Base-by-base conservation (phyloP, 768 basidiomycete species). In the Mycena venus region DNA sequence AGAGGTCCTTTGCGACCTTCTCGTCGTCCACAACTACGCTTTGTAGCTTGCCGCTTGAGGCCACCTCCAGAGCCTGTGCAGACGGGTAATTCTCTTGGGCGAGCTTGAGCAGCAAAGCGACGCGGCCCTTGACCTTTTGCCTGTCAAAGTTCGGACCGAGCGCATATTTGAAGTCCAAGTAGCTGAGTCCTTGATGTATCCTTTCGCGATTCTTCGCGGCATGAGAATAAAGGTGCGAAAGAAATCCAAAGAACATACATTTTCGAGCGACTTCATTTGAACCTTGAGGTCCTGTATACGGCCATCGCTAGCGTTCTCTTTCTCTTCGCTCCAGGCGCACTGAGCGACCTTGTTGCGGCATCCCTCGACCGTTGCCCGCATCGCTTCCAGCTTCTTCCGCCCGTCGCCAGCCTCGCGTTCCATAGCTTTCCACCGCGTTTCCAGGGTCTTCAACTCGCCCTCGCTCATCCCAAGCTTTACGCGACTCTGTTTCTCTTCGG, bases 1-100 rank as follows among this genome's bases (percentile, higher is more conserved):
- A 85, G 29, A 99, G 88, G 32, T 94, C 92, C 78, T 94, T 95
- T 32, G 96, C 97, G 55, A 97, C 91, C 68, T 90, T 90, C 83
- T 99, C 97, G 79, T 98, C 92, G 76, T 97, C 92, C 10, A 99
- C 95, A 31, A 99, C 94, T 42, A 99, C 96, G 75, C 99, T 96
- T 84, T 94, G 98, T 11, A 99, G 87, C 76, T 94, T 94, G 0
- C 91, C 92, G 0, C 97, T 97, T 0, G 97, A 97, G 21, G 95
- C 92, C 74, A 99, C 93, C 83, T 99, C 98, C 5, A 99, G 88
- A 3, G 98, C 98, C 0, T 95, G 96, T 2, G 96, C 91, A 70
- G 94, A 94, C 79, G 92, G 85, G 80, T 91, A 92, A 81, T 98
- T 91, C 51, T 89, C 86, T 19, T 89, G 84, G 40, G 91, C 88